phyloP scores from a whole-genome alignment of 169 alveolate species.

The Cyclospora cayetanensis region DNA sequence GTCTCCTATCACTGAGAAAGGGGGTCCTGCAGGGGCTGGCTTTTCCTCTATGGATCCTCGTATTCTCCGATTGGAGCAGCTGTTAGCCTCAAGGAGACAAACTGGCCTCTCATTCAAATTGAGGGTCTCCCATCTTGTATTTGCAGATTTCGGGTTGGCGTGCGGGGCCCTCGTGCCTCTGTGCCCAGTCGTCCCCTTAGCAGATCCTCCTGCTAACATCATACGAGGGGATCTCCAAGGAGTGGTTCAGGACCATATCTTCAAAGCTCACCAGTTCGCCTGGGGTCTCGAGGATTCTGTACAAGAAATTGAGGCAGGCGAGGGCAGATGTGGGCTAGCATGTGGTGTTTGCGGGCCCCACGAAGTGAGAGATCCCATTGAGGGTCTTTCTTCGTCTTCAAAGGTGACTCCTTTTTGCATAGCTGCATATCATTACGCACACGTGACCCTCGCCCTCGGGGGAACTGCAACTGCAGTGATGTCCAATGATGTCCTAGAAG shows the following conservation, averaged over 20 bases:
- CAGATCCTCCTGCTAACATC: not conserved
- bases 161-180: slow-evolving; percentile 33
- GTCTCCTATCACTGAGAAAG: no score
- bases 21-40: no score
- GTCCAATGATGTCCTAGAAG: slow-evolving; percentile 25
- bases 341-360: slow-evolving; percentile 62
- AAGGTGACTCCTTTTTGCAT: not conserved
- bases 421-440: slow-evolving; percentile 53
- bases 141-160: slow-evolving; percentile 61
- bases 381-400: not conserved
- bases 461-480: slow-evolving; percentile 14
- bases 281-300: not conserved
- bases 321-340: not conserved
- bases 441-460: slow-evolving; percentile 5
- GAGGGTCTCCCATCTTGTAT: not conserved
- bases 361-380: no score
- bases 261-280: not conserved
- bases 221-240: not conserved
- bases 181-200: slow-evolving; percentile 7
- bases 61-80: slow-evolving; percentile 7
- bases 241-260: no score
- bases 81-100: slow-evolving; percentile 50
- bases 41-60: not conserved
- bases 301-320: not conserved
- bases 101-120: not conserved